Base-by-base conservation (phyloP, 805 yeast genomes). In the Yarrowia sp. region DNA sequence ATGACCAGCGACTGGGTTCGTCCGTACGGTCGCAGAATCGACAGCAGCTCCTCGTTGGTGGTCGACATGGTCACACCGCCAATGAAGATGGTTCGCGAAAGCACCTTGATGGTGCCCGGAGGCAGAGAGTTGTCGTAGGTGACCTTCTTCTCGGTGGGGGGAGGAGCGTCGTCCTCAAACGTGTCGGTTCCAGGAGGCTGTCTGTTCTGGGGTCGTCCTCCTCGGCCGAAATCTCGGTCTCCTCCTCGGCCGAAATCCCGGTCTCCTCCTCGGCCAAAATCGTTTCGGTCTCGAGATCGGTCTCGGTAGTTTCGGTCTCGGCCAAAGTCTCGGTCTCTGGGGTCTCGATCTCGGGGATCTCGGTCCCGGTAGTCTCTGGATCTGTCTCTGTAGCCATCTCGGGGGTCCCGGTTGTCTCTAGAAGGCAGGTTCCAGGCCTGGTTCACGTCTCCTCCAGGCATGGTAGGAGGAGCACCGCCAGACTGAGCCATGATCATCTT, bases 41-140 rank as follows among this genome's bases (percentile, higher is more conserved):
- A 81, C 2, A 89, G 84, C 42, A 95, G 81, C 68, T 87, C 89
- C 68, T 82, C 79, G 73, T 93, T 96, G 72, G 85, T 88, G 93
- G 91, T 92, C 69, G 84, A 80, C 68, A 85, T 86, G 15, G 97
- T 96, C 46, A 95, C 91, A 75, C 98, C 98, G 60, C 98, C 98
- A 69, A 95, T 87, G 74, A 95, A 95, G 69, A 95, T 80, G 0
- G 99, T 95, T 79, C 99, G 87, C 66, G 96, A 89, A 72, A 85
- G 84, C 1, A 94, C 97, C 75, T 89, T 90, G 73, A 94, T 84
- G 49, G 89, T 83, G 50, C 92, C 96, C 56, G 87, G 86, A 1
- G 96, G 95, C 68, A 92, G 79, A 13, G 85, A 78, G 46, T 84
- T 83, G 77, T 93, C 98, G 74, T 82, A 83, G 12, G 87, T 84